Percentiles rank a stretch among this genome's conserved stretches.
phyloP scores from a whole-genome alignment of 2,329 filamentous ascomycete species.

The Epichloe amarillans region DNA sequence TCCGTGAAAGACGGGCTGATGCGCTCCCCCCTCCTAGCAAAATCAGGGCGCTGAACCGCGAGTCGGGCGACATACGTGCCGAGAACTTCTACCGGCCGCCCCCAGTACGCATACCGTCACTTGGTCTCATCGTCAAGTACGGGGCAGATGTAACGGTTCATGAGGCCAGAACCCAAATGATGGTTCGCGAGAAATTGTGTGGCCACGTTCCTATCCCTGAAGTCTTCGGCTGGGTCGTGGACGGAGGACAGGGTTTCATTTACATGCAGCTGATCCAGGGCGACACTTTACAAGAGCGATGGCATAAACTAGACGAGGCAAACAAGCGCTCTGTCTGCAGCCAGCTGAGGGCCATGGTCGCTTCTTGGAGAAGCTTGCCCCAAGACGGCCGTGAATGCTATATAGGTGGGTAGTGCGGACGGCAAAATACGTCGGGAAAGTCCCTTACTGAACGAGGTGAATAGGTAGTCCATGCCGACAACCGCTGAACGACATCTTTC shows the following conservation, averaged over 20 bases:
- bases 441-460: slow-evolving; percentile 8
- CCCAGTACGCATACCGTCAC: slow-evolving; percentile 19
- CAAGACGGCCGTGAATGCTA: slow-evolving; percentile 8
- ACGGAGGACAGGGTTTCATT: slow-evolving; percentile 12
- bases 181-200: slow-evolving; percentile 14
- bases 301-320: slow-evolving; percentile 7
- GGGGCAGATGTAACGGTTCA: slow-evolving; percentile 16
- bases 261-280: slow-evolving; percentile 14
- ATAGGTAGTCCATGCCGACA: slow-evolving; percentile 16
- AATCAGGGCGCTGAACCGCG: slow-evolving; percentile 16
- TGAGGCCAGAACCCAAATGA: slow-evolving; percentile 17
- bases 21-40: slow-evolving; percentile 18
- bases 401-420: slow-evolving; percentile 8
- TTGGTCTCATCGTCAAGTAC: slow-evolving; percentile 23
- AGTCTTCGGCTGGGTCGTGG: slow-evolving; percentile 22
- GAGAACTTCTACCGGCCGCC: slow-evolving; percentile 14
- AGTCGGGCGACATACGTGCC: slow-evolving; percentile 7
- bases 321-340: slow-evolving; percentile 16
- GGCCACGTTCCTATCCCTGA: slow-evolving; percentile 13
- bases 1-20: slow-evolving; percentile 9
- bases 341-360: slow-evolving; percentile 15
- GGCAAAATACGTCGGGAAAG: background rate
- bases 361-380: slow-evolving; percentile 9
- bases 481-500: slow-evolving; percentile 20
- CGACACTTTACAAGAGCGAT: slow-evolving; percentile 11